Evolutionary conservation across 768 basidiomycete genomes (phyloP), one percentile per base, ranked within the genome.

Genomic region (Agrocybe praecox): DNA sequence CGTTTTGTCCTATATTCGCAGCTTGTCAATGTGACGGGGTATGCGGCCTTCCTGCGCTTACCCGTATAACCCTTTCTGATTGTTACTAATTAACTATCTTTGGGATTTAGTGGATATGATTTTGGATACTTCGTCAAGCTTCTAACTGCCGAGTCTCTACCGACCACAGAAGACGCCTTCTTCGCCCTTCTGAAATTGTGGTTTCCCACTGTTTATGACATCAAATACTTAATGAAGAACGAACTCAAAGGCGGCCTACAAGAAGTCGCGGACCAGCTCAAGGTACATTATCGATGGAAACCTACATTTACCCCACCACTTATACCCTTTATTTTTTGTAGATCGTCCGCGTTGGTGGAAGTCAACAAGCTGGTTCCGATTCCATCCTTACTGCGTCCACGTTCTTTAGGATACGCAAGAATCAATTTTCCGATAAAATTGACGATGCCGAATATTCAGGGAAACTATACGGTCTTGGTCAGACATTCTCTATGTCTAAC

Each of bases 41-140:
- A 5, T 29, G 26, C 26, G 26, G 26, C 26, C 26, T 29, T 29
- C 26, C 26, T 29, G 26, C 26, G 26, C 26, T 9, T 29, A 4
- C 5, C 26, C 26, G 26, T 29, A 29, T 29, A 29, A 29, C 4
- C 26, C 26, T 36, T 34, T n/a, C 8, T 40, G 15, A 42, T 22
- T n/a, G 22, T 22, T 22, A 12, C 50, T 47, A 45, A 48, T 42
- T 15, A 17, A 46, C 45, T 12, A 36, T 32, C 12, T 22, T 21
- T 26, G 17, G 4, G 32, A 60, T 60, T 56, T 62, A 98, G 96
- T 72, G 97, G 96, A 48, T 98, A 98, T 74, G 97, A 99, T 73
- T 98, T 99, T 74, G 97, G 97, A 33, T 99, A 98, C 71, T 91
- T 99, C 64, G 87, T 99, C 72, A 97, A 96, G 71, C 83, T 98